Base-by-base conservation (phyloP, 441 rosid species). In the Eutrema salsugineum region DNA sequence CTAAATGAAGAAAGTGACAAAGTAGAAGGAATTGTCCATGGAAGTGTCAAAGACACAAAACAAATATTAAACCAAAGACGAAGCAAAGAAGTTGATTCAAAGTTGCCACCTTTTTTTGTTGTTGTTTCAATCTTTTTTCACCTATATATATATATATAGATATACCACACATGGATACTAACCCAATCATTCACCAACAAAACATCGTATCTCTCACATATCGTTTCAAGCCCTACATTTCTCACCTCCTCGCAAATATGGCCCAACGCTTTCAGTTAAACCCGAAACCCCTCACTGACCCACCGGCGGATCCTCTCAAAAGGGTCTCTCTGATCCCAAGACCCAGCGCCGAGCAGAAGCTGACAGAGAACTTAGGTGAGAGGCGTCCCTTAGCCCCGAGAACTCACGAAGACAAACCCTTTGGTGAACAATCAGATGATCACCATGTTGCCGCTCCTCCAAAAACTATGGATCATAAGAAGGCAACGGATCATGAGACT, bases 41-140 rank as follows among this genome's bases (percentile, higher is more conserved):
- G 80, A 70, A 71, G 72, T 70, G 76, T 77, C 47, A 59, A 58
- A 44, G 28, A 59, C 54, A 77, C 80, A 65, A 70, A 64, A 66
- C 64, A 57, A 63, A 74, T 49, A 76, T 70, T 74, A 47, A 87
- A 85, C 86, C 84, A 63, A 67, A 61, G 49, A 53, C 17, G 83
- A 89, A 89, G 89, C 82, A 87, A 89, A 82, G 88, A 84, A 87
- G 91, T 79, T 68, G 88, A 85, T 87, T 82, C 86, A 73, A 44
- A 46, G 71, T 40, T 53, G 38, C 44, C 6, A 42, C 81, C 66
- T 65, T 32, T 5, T 36, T 55, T 78, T 74, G 38, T 35, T 36
- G 12, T 63, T 63, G 74, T 71, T 46, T 39, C 6, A 46, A 40
- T 15, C 38, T 47, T 73, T 68, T 64, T 43, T 35, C 19, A 49